phyloP scores from a whole-genome alignment of 805 yeast species.

The Teunomyces gatunensis region DNA sequence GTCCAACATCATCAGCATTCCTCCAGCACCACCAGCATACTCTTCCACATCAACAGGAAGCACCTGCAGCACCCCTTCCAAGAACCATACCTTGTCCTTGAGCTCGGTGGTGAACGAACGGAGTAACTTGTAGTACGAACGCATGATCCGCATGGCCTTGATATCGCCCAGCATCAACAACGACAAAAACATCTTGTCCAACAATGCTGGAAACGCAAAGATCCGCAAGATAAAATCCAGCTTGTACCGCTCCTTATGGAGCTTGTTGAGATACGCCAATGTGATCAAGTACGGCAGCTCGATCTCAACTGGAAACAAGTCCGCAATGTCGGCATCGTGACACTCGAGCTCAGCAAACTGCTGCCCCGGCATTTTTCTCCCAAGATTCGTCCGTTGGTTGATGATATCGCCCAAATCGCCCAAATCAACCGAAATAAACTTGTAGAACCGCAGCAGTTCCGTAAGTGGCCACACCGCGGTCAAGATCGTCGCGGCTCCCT shows the following conservation, averaged over 20 bases:
- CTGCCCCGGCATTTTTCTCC: neutral
- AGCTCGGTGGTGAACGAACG: conserved; percentile 80
- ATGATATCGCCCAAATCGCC: conserved; percentile 82
- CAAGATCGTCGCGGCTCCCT: conserved; percentile 93
- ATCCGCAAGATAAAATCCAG: conserved; percentile 83
- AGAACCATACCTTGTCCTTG: conserved; percentile 89
- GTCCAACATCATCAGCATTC: conserved; percentile 89
- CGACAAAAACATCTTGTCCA: conserved; percentile 77
- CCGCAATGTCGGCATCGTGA: conserved; percentile 81
- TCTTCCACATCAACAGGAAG: conserved; percentile 90
- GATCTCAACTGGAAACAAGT: conserved; percentile 79
- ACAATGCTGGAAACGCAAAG: conserved; percentile 88
- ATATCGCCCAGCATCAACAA: conserved; percentile 80
- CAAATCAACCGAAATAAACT: conserved; percentile 70
- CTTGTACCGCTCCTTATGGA: conserved; percentile 77
- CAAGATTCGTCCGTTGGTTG: conserved; percentile 26
- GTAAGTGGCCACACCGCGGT: conserved; percentile 94
- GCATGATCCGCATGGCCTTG: conserved; percentile 86
- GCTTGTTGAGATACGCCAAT: conserved; percentile 77
- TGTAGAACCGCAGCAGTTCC: conserved; percentile 41
- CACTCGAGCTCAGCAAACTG: conserved; percentile 64
- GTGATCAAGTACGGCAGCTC: conserved; percentile 87
- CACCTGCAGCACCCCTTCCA: conserved; percentile 87
- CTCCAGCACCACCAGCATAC: conserved; percentile 82
- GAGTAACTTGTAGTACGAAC: conserved; percentile 79